Base-by-base conservation (phyloP, 1,284 basidiomycete genomes). In the Sutorius eximius region DNA sequence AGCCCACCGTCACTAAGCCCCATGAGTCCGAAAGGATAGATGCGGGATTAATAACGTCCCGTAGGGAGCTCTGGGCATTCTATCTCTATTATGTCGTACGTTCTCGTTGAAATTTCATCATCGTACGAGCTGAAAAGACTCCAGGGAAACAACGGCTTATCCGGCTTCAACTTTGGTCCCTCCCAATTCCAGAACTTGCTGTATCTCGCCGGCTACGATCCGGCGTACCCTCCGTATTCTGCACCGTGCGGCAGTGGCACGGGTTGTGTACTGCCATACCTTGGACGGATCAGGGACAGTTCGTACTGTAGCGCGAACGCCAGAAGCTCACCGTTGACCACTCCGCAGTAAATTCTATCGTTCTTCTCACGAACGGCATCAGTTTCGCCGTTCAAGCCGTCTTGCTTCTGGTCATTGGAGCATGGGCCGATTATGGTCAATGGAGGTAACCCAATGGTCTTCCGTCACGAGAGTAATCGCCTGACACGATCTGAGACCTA, bases 131-230 rank as follows among this genome's bases (percentile, higher is more conserved):
- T 53, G 42, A 49, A 43, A 8, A 11, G 7, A 20, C 15, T 29
- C 12, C 20, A 80, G 73, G 88, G 87, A 37, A 89, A 89, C 61
- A 87, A 82, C 45, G 88, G 88, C 2, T 73, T 88, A 22, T 80
- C 83, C 3, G 85, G 84, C 6, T 89, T 89, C 77, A 89, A 89
- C 63, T 88, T 85, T 71, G 87, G 86, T 7, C 87, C 86, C 2
- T 86, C 83, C 11, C 86, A 89, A 62, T 88, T 88, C 67, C 87
- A 90, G 68, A 90, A 90, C 66, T 70, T 89, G 46, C 76, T 90
- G 37, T 89, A 80, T 64, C 74, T 87, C 7, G 85, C 86, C 12
- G 87, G 86, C 3, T 87, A 86, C 58, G 85, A 89, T 62, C 84
- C 85, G 3, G 76, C 75, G 30, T 69, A 80, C 37, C 76, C 81